Base-by-base conservation (phyloP, 441 rosid species). In the Cnidoscolus chayamansa region DNA sequence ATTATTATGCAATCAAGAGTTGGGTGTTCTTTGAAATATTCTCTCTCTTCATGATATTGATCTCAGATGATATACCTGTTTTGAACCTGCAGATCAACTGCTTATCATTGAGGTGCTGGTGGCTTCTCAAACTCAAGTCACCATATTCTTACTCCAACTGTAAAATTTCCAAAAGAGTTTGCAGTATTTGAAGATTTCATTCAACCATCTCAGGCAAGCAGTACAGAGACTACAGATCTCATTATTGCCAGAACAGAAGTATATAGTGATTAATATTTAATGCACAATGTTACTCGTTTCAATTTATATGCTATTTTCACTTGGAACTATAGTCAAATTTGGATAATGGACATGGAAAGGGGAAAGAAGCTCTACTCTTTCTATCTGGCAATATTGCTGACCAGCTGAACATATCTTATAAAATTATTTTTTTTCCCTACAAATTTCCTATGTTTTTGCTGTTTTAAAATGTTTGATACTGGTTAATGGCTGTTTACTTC, bases 201-300 rank as follows among this genome's bases (percentile, higher is more conserved):
- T 61, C 94, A 83, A 81, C 89, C 87, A 66, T 83, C 98, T 63
- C 99, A 95, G 99, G 99, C 82, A 82, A 69, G 95, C 77, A 67
- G 31, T 65, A 55, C 50, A 25, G 10, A 63, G 76, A 67, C 25
- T 65, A 55, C 50, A 25, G 10, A 63, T 56, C 47, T 58, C 49
- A 25, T 15, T 53, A 57, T 37, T 67, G 16, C 68, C 68, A 37
- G 63, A 57, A 43, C 55, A 76, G 16, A 55, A 68, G 65, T 40
- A 58, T 56, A 2, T 37, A 15, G 30, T 3, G n/a, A 37, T 55
- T 11, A 67, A 45, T 70, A 50, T 32, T 60, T 8, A 1, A 20
- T 17, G 56, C 12, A 20, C 10, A 37, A 2, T 2, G 19, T 61
- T 8, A 17, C 7, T 37, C 54, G 25, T 54, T 20, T 72, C 32